These are phyloP conservation scores for Pterocarpus macrocarpus DNA, from an alignment of 306 rosid genomes.

Conservation along the genomic window DNA sequence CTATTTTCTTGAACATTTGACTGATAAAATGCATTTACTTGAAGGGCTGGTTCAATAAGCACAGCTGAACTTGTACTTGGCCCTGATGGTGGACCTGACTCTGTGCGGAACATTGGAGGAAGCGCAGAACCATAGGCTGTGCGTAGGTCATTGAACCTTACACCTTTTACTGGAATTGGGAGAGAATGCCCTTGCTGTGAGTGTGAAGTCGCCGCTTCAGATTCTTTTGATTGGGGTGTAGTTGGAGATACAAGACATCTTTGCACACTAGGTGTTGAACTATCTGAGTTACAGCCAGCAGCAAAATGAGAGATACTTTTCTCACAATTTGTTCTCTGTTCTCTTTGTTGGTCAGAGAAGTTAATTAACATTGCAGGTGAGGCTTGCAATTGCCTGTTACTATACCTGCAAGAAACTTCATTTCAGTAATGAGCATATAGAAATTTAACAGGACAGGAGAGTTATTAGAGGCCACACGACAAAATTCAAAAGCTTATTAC, in stretches of 20 bases:
- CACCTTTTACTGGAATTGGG: constrained; percentile 75
- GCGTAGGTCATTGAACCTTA: constrained; percentile 60
- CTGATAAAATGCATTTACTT: constrained; percentile 65
- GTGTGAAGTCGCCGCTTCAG: constrained; percentile 63
- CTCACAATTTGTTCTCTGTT: constrained; percentile 57
- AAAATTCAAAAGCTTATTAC: constrained; percentile 17
- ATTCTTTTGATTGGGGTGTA: constrained; percentile 70
- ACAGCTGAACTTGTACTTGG: constrained; percentile 57
- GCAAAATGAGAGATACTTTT: constrained; percentile 44
- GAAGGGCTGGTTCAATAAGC: constrained; percentile 64
- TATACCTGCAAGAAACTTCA: constrained; percentile 70
- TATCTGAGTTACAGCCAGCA: constrained; percentile 59
- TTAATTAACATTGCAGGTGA: constrained; percentile 49
- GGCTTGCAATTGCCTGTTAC: constrained; percentile 65
- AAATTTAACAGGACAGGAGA: neutral
- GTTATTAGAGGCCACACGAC: constrained; percentile 3
- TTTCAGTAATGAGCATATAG: constrained; percentile 38
- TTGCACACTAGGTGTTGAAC: constrained; percentile 60
- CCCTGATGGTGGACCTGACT: constrained; percentile 62
- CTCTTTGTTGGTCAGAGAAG: constrained; percentile 60
- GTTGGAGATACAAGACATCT: constrained; percentile 57
- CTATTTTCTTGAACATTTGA: constrained; percentile 54
- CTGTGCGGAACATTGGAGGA: constrained; percentile 65
- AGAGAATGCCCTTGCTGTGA: constrained; percentile 61
- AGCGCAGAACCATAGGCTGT: constrained; percentile 61